phyloP scores from a whole-genome alignment of 2,329 filamentous ascomycete species.

The Thielaviopsis euricoi region DNA sequence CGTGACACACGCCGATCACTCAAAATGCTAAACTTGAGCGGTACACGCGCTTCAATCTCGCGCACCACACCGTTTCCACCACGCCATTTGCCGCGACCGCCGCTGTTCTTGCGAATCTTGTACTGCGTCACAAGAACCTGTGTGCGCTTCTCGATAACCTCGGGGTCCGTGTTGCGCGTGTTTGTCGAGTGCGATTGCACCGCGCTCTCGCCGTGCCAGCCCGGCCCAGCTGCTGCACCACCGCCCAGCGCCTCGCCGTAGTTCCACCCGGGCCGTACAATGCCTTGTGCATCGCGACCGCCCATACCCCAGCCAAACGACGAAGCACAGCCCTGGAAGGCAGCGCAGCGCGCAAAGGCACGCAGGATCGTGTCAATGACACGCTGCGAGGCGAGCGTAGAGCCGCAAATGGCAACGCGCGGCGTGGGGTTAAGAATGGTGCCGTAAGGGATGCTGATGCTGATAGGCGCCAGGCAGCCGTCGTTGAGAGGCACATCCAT shows the following conservation, averaged over 20 bases:
- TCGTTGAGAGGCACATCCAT: conserved; percentile 78
- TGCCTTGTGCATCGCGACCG: conserved; percentile 42
- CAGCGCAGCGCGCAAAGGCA: conserved; percentile 65
- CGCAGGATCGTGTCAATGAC: conserved; percentile 72
- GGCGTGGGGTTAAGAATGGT: conserved; percentile 61
- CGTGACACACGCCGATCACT: conserved; percentile 60
- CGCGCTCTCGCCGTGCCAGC: conserved; percentile 57
- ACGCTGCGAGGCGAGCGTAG: conserved; percentile 64
- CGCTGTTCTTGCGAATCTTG: conserved; percentile 42
- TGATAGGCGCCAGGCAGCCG: conserved; percentile 63
- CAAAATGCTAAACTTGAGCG: conserved; percentile 62
- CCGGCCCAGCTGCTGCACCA: conserved; percentile 54
- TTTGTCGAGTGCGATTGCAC: conserved; percentile 84
- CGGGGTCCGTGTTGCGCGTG: conserved; percentile 65
- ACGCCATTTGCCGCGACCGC: conserved; percentile 45
- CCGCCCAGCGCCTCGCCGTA: conserved; percentile 80
- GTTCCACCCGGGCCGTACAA: conserved; percentile 46
- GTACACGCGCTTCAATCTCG: conserved; percentile 68
- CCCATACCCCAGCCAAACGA: conserved; percentile 75
- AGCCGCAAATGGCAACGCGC: conserved; percentile 65
- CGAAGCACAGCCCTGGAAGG: conserved; percentile 66
- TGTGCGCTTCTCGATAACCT: conserved; percentile 63
- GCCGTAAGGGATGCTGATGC: conserved; percentile 54
- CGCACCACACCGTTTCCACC: conserved; percentile 65
- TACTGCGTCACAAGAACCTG: conserved; percentile 54